Evolutionary conservation across 2,329 filamentous ascomycete genomes (phyloP).

Genomic region (Penicillium sp.): DNA sequence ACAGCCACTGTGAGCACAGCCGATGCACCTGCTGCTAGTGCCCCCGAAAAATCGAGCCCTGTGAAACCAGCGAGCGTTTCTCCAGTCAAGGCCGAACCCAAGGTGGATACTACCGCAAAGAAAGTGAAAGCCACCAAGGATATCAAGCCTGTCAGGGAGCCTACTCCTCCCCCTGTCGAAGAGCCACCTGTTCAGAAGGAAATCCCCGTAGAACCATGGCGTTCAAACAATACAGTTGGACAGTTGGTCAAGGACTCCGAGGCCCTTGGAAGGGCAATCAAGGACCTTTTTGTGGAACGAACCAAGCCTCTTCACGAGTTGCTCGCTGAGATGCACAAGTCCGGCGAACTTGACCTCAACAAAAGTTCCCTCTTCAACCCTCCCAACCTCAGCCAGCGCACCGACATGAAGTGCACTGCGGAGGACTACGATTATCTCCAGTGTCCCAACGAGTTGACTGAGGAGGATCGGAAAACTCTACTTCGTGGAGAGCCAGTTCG

Average conservation of each 20-base stretch:
- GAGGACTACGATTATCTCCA: conserved; percentile 44
- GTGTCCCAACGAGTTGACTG: conserved; percentile 41
- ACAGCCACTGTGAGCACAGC: conserved; percentile 25
- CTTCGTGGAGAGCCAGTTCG: conserved; percentile 45
- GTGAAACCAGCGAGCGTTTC: conserved; percentile 12
- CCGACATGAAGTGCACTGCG: conserved; percentile 44
- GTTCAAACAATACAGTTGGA: conserved; percentile 41
- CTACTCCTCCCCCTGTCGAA: conserved; percentile 19
- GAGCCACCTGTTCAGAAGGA: conserved; percentile 26
- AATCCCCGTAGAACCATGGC: conserved; percentile 35
- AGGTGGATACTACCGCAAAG: conserved; percentile 22
- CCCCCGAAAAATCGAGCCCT: conserved; percentile 19
- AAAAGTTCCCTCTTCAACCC: conserved; percentile 44
- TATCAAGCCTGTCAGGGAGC: conserved; percentile 21
- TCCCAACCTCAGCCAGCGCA: conserved; percentile 42
- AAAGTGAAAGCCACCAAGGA: conserved; percentile 29
- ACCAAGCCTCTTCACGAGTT: conserved; percentile 40
- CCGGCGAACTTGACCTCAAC: conserved; percentile 39
- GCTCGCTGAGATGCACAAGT: conserved; percentile 41
- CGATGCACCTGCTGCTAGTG: conserved; percentile 11
- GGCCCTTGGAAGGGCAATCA: conserved; percentile 35
- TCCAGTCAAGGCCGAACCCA: conserved; percentile 26
- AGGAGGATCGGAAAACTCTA: conserved; percentile 45
- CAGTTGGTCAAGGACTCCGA: conserved; percentile 43
- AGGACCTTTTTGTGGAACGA: conserved; percentile 44